Evolutionary conservation across 768 basidiomycete genomes (phyloP), one percentile per base, ranked within the genome.

Genomic region (Agaricus sinodeliciosus): DNA sequence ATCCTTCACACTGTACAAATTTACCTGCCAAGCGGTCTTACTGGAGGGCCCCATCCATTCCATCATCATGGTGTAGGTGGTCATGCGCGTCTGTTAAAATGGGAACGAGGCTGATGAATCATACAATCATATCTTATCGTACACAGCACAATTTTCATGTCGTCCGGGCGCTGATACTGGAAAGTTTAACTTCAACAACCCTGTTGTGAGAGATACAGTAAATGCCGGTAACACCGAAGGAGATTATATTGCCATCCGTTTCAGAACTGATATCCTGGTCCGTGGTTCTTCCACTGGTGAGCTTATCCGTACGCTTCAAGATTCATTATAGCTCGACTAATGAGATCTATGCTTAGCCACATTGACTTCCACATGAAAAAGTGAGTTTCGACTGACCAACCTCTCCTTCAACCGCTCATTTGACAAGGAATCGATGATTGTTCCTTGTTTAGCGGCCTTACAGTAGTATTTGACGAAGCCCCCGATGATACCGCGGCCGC

Each of bases 241-340:
- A 64, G 64, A 76, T 62, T 66, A 76, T 60, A 75, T 78, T 26
- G 76, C 76, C 3, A 68, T 87, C 48, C 75, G 84, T 34, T 86
- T 83, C 65, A 60, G 67, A 22, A 83, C 84, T 3, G 77, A 87
- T 59, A 87, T 64, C 74, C 83, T 3, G 85, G 85, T 9, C 77
- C 78, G 3, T 84, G 81, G 78, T 68, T 77, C 57, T 55, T 77
- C 27, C 77, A 77, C 56, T 77, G 67, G 67, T 67, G 43, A 22
- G 59, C 43, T 22, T 5, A 26, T n/a, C 25, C 16, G 16, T 25
- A 15, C 49, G 19, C 28, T 16, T n/a, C 6, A 31, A 11, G 28
- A 15, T 25, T 25, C 19, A 25, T 11, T n/a, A 40, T 19, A 11
- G 2, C 12, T 5, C 7, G n/a, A 34, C 44, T 8, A 40, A 12